A percentile compares a stretch with the other conserved stretches of the same genome.
Conservation (phyloP, 495 filamentous ascomycete genomes). For the Bathelium albidoporum region DNA sequence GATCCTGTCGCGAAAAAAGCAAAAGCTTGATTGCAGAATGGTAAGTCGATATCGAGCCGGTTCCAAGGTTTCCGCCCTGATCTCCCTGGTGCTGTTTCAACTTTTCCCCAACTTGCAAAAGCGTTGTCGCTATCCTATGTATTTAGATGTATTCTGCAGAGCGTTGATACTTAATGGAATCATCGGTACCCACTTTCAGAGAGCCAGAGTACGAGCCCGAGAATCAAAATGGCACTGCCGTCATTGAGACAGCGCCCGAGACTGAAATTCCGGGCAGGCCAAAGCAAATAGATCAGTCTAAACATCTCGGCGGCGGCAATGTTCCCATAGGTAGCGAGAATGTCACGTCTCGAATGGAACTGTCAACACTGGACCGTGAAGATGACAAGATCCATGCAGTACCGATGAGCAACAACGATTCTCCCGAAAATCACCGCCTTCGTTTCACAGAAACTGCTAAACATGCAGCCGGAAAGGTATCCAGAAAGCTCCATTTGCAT, state of each 20-base stretch:
- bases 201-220: background rate
- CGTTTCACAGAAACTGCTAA: background rate
- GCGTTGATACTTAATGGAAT: background rate
- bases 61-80: background rate
- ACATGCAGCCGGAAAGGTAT: background rate
- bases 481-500: slow-evolving; percentile 2
- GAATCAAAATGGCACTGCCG: background rate
- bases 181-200: background rate
- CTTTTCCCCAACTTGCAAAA: background rate
- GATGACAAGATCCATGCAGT: background rate
- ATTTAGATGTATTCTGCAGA: background rate
- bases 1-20: background rate
- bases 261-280: background rate
- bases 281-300: background rate
- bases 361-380: background rate
- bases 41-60: background rate
- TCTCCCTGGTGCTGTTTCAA: background rate
- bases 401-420: background rate
- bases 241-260: background rate
- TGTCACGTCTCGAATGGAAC: background rate
- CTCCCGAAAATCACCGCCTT: background rate
- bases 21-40: background rate
- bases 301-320: background rate
- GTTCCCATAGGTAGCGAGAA: background rate
- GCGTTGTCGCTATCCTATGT: background rate